Base-by-base conservation (phyloP, 768 basidiomycete genomes). In the Suillus weaverae region DNA sequence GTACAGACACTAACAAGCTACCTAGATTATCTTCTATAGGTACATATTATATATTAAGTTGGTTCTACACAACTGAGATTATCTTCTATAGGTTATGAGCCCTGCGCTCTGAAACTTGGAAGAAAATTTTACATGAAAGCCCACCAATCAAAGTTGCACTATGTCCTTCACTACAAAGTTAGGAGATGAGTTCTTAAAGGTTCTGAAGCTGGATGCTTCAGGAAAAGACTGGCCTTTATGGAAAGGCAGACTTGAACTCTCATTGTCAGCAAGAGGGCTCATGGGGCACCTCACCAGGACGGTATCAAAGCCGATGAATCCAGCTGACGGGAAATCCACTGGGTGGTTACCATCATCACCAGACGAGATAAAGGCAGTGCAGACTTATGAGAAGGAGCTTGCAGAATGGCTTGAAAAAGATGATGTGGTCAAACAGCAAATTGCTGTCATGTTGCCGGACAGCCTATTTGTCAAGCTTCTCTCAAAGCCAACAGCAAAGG, bases 381-480 rank as follows among this genome's bases (percentile, higher is more conserved):
- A 60, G 13, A 55, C 63, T 18, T 44, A 44, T n/a, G 44, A 44
- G 44, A n/a, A 44, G 44, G 44, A 44, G n/a, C 20, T 44, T 2
- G n/a, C 20, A n/a, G n/a, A 44, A n/a, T 44, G 44, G 44, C 20
- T 54, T 41, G 66, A 71, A 44, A 69, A 69, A n/a, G 72, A 77
- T 48, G 69, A 71, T 16, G 69, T 72, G 22, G 70, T 77, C 35
- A 76, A 74, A 48, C 56, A 57, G 6, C 50, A 51, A 51, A 51
- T 30, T 30, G 26, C 50, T 50, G 48, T 50, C 26, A 5, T 51
- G 14, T 30, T 51, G 14, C 50, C 14, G 2, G 50, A 51, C 50
- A 51, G 50, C 14, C 13, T 51, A 7, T 51, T 51, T 30, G 14
- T 51, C 26, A 13, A 51, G 14, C 50, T 51, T 16, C 50, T 51